Evolutionary conservation across 179 eudicot genomes (phyloP).

Genomic region (Gypsophila paniculata): DNA sequence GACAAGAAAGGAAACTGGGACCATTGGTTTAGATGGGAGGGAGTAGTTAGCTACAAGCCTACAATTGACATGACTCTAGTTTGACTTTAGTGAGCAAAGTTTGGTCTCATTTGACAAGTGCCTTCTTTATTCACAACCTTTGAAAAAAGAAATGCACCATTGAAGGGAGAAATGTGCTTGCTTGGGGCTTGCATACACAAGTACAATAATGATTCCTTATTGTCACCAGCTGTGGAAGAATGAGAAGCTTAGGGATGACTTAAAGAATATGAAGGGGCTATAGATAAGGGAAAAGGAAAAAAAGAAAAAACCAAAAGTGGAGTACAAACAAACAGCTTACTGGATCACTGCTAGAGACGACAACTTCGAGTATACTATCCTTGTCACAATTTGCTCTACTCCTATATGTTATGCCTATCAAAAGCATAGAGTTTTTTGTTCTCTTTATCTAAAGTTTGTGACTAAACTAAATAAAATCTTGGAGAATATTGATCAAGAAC

Average conservation of each 20-base stretch:
- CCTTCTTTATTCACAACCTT: background rate
- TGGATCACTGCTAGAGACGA: no score
- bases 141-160: background rate
- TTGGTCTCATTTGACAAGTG: background rate
- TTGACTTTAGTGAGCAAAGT: background rate
- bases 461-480: background rate
- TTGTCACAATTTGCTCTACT: background rate
- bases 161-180: background rate
- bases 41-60: background rate
- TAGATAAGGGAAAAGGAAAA: background rate
- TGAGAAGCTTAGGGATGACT: background rate
- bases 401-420: background rate
- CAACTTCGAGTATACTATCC: no score
- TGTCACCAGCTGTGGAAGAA: background rate
- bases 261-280: background rate
- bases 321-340: no score
- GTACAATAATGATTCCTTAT: background rate
- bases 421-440: background rate
- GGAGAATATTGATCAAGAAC: background rate
- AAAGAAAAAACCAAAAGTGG: background rate
- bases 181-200: background rate
- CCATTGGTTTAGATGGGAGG: no score
- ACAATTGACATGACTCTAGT: background rate
- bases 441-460: background rate
- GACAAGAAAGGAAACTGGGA: no score